Evolutionary conservation across 192 early-diverging fungal genomes (phyloP).

Genomic region (Coemansia reversa): DNA sequence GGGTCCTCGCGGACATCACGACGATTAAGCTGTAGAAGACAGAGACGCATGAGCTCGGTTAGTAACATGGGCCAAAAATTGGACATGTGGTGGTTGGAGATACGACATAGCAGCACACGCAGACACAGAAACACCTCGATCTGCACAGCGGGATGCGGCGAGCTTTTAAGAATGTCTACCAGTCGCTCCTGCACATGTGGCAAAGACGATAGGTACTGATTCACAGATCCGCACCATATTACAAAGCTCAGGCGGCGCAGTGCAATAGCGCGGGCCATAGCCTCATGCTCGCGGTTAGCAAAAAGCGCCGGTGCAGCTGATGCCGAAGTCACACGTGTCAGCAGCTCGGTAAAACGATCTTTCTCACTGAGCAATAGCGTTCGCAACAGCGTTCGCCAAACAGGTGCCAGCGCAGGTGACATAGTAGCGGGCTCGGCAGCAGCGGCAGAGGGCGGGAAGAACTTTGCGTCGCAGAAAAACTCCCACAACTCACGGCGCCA

Average conservation of each 20-base stretch:
- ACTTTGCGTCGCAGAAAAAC: constrained; percentile 48
- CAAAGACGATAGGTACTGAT: constrained; percentile 78
- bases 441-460: constrained; percentile 28
- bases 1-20: constrained; percentile 46
- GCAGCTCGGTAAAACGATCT: constrained; percentile 70
- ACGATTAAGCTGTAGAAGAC: constrained; percentile 17
- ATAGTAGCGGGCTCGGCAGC: constrained; percentile 25
- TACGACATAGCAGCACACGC: constrained; percentile 73
- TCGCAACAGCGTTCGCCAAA: constrained; percentile 72
- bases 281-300: constrained; percentile 80
- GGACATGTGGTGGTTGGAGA: constrained; percentile 78
- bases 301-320: constrained; percentile 65
- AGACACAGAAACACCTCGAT: constrained; percentile 83
- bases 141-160: constrained; percentile 67
- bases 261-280: constrained; percentile 61
- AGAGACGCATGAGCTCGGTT: constrained; percentile 72
- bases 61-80: constrained; percentile 92
- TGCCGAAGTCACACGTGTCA: constrained; percentile 71
- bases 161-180: constrained; percentile 80
- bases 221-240: constrained; percentile 66
- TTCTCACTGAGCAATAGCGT: constrained; percentile 73
- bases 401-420: constrained; percentile 39
- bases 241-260: constrained; percentile 80
- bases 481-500: constrained; percentile 55
- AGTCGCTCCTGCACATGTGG: constrained; percentile 84